Percentiles rank a stretch among this genome's conserved stretches.
Evolutionary conservation across 495 filamentous ascomycete species (phyloP).

Genomic region (Ramalina peruviana): DNA sequence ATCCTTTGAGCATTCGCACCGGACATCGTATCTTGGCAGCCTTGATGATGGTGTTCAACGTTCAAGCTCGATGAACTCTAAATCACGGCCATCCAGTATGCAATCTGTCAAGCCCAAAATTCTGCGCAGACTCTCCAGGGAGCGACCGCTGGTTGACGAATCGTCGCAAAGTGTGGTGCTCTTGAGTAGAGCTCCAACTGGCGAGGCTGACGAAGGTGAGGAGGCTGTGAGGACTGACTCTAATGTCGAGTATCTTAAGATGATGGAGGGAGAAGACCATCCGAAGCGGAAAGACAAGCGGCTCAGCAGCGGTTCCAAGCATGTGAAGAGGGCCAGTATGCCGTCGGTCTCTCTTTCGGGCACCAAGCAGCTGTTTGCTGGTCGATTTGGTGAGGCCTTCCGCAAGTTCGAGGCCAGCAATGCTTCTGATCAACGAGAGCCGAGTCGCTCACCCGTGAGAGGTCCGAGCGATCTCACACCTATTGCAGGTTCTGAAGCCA

Average conservation of each 20-base stretch:
- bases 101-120: conserved; percentile 66
- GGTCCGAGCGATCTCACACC: conserved; percentile 43
- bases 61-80: conserved; percentile 50
- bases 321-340: conserved; percentile 70
- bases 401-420: conserved; percentile 68
- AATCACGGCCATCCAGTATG: conserved; percentile 56
- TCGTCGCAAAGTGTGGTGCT: conserved; percentile 13
- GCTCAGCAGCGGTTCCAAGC: conserved; percentile 44
- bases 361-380: conserved; percentile 73
- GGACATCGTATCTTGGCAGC: conserved; percentile 32
- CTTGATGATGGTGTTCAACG: conserved; percentile 40
- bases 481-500: conserved; percentile 64
- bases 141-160: conserved; percentile 1
- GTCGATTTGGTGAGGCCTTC: conserved; percentile 93
- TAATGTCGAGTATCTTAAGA: conserved; percentile 75
- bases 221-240: conserved; percentile 64
- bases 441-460: conserved; percentile 35
- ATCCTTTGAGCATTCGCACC: conserved; percentile 44
- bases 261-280: conserved; percentile 59
- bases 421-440: conserved; percentile 33
- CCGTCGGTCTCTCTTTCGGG: conserved; percentile 60
- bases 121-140: conserved; percentile 16
- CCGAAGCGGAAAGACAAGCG: conserved; percentile 58
- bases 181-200: conserved; percentile 23
- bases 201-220: conserved; percentile 29